Base-by-base conservation (phyloP, 257 asterid genomes). In the Solanum chmielewskii region DNA sequence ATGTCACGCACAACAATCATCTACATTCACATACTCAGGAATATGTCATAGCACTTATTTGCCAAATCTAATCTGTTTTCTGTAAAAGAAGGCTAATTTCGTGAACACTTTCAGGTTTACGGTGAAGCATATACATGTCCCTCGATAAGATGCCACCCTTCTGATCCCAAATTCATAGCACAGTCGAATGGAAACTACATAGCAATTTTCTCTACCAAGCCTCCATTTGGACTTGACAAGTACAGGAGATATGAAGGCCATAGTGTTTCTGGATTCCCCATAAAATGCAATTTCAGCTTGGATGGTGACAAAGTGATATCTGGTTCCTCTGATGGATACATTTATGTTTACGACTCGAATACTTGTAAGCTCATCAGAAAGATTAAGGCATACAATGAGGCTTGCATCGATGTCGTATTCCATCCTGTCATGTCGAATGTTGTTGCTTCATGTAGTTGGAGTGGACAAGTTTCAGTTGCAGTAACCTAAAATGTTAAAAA, bases 171-270 rank as follows among this genome's bases (percentile, higher is more conserved):
- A 88, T 97, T 97, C 52, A 89, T 95, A 74, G 99, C 98, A 5
- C 99, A 96, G 84, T 96, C 99, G 88, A 95, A 97, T 84, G 99
- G 98, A 88, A 95, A 97, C 92, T 96, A 96, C 85, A 96, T 96
- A 37, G 99, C 99, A 23, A 92, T 94, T 88, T 93, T 97, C 90
- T 94, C 97, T 37, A 86, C 96, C 9, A 93, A 74, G 33, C 89
- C 93, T 39, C 98, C 99, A 18, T 97, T 93, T 93, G 93, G 87
- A 88, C 97, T 97, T 10, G 96, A 96, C 88, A 95, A 95, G 92
- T 94, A 89, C 91, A 93, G 87, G 93, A 92, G 99, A 87, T 96
- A 92, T 9, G 98, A 92, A 91, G 71, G 97, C 86, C 99, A 96
- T 42, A 95, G 97, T 84, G 98, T 97, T 45, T 90, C 89, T 85